Base-by-base conservation (phyloP, 441 rosid genomes). In the Pelargonium exstipulatum region DNA sequence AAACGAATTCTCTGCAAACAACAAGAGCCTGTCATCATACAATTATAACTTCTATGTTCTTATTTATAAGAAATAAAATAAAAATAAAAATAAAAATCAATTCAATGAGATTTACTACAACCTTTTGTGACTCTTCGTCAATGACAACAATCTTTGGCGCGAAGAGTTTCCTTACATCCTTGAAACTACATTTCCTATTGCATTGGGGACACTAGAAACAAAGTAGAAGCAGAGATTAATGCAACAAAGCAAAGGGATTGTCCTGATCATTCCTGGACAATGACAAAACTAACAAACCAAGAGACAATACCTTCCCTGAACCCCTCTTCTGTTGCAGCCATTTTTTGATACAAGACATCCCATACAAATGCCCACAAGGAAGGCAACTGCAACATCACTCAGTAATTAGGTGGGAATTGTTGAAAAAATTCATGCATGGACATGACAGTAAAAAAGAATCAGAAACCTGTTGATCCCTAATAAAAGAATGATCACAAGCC, bases 361-460 rank as follows among this genome's bases (percentile, higher is more conserved):
- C 98, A 83, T 83, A 90, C 70, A 93, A 69, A 70, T 93, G 98
- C 10, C 98, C 96, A 76, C 98, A 93, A 69, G 92, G 96, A 71
- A 93, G 95, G 77, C 96, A 93, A 74, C 97, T 93, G 83, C 65
- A 80, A 60, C 62, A 53, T 65, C 13, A 9, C 43, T 24, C 9
- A 4, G 32, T 58, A 40, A 64, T 65, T 43, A 68, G 20, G 22
- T 22, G 60, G 9, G 43, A 8, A 8, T 0, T 17, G 65, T 14
- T 1, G 51, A 2, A 2, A 17, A 43, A 10, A 43, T 9, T n/a
- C 26, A 22, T 17, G 7, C 5, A 66, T 9, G 24, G 2, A 2
- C 55, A 58, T 18, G 62, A 17, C 26, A 58, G 12, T 6, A 0
- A 1, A 66, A 49, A 13, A n/a, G 4, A 22, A 43, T 66, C 29